Base-by-base conservation (phyloP, 768 basidiomycete genomes). In the Neoboletus subvelutipes region DNA sequence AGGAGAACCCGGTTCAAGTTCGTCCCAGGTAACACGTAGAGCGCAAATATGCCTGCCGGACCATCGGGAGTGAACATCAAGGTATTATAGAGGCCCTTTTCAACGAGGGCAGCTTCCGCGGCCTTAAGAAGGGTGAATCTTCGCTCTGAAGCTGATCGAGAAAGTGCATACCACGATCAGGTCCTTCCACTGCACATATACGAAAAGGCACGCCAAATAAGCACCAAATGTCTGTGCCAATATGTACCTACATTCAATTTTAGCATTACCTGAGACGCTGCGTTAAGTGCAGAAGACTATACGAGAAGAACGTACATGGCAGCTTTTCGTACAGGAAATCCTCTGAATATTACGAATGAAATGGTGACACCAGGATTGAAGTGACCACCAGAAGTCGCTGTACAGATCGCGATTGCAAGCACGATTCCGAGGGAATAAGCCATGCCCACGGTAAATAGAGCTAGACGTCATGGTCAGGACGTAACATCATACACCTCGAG, bases 291-390 rank as follows among this genome's bases (percentile, higher is more conserved):
- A 46, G 51, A 58, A 42, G 52, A 56, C 58, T 58, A 24, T 50
- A 64, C 45, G 55, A 58, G 15, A 36, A 17, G 18, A 22, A 63
- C 73, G 56, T 39, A 85, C 86, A 81, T 73, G 26, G 73, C 46
- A 6, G 80, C 85, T 56, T 84, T 87, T 45, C 66, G 51, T 9
- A 68, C 52, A 1, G 87, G 83, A 70, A 86, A 84, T 0, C 78
- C 78, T 57, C 74, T 81, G 75, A 82, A 81, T 18, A 87, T 12
- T 24, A 77, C 71, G 43, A 79, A 71, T 8, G 78, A 68, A 45
- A 87, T 73, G 5, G 86, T 83, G 18, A 88, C 76, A 48, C 80
- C 78, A 2, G 89, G 90, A 50, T 78, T 84, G 66, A 88, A 83
- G 62, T 88, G 87, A n/a, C 85, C 81, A 13, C 83, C 83, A 12